phyloP scores from a whole-genome alignment of 495 filamentous ascomycete species.

The Cryomyces minteri region DNA sequence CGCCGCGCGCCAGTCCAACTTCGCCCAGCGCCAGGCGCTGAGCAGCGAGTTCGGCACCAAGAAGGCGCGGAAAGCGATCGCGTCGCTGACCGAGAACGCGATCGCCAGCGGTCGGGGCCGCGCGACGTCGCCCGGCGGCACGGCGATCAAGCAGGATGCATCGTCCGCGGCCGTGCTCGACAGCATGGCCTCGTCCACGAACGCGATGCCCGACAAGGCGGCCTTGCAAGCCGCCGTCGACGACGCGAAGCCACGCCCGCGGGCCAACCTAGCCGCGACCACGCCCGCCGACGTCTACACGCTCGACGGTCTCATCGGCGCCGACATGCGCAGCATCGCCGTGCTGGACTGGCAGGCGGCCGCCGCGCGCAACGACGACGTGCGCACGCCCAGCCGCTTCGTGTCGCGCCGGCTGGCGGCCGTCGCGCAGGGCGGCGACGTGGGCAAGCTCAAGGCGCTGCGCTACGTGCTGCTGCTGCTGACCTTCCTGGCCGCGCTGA shows the following conservation, averaged over 20 bases:
- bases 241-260: slow-evolving; percentile 58
- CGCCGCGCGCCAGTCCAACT: slow-evolving; percentile 1
- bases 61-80: slow-evolving; percentile 75
- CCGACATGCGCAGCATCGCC: slow-evolving; percentile 37
- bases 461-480: slow-evolving; percentile 48
- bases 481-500: slow-evolving; percentile 36
- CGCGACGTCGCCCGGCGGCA: neutral
- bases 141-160: neutral
- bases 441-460: slow-evolving; percentile 40
- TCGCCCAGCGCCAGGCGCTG: slow-evolving; percentile 38
- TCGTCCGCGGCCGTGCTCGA: slow-evolving; percentile 8
- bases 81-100: slow-evolving; percentile 59
- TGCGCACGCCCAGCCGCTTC: slow-evolving; percentile 36
- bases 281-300: slow-evolving; percentile 72
- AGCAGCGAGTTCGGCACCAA: slow-evolving; percentile 87
- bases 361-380: slow-evolving; percentile 33
- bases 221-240: slow-evolving; percentile 49
- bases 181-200: slow-evolving; percentile 29
- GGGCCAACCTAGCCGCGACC: slow-evolving; percentile 48
- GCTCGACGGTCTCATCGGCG: slow-evolving; percentile 44
- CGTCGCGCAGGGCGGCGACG: slow-evolving; percentile 36
- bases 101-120: slow-evolving; percentile 25
- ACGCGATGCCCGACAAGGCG: slow-evolving; percentile 36
- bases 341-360: slow-evolving; percentile 61
- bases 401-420: slow-evolving; percentile 41